Evolutionary conservation across 306 rosid genomes (phyloP), one percentile per base, ranked within the genome.

Genomic region (Vigna angularis): DNA sequence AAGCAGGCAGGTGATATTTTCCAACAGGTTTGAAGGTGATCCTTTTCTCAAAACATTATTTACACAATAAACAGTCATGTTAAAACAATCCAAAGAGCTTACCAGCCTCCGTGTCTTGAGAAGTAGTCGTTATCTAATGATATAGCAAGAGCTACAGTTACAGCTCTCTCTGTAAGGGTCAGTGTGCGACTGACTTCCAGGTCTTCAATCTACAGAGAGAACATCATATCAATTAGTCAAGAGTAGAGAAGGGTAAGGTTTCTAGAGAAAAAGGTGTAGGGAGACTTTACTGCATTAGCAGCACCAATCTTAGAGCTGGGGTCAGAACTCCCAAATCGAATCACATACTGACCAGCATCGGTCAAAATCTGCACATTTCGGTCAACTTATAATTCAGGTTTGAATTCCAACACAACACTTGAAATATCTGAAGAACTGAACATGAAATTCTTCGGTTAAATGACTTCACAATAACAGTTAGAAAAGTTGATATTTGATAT

Each of bases 111-210:
- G 38, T 91, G 97, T 81, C 98, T 87, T 65, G 98, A 92, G 84
- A 95, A 95, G 85, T 92, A 95, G 83, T 95, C 98, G 70, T 95
- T 95, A 78, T 95, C 98, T 82, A 95, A 84, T n/a, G 98, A 95
- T 85, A 95, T 87, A 45, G 98, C 98, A 87, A 95, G 97, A 69
- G 98, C 98, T 75, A 95, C 79, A n/a, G 97, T 79, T 55, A 92
- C 97, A 42, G 98, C 98, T 88, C 98, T 89, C 88, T 95, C 98
- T 0, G 89, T 79, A 65, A 95, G 83, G 63, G 88, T 91, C 81
- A 95, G 73, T 32, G 91, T 86, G 15, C 97, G 93, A 65, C 67
- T 64, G 36, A 95, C 97, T 32, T 91, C 96, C 83, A 95, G 85
- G 51, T 95, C 98, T 77, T 92, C 79, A 78, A 95, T 77, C 98